Conservation (phyloP, 2,329 filamentous ascomycete species). For the Aspergillus ochraceoroseus region DNA sequence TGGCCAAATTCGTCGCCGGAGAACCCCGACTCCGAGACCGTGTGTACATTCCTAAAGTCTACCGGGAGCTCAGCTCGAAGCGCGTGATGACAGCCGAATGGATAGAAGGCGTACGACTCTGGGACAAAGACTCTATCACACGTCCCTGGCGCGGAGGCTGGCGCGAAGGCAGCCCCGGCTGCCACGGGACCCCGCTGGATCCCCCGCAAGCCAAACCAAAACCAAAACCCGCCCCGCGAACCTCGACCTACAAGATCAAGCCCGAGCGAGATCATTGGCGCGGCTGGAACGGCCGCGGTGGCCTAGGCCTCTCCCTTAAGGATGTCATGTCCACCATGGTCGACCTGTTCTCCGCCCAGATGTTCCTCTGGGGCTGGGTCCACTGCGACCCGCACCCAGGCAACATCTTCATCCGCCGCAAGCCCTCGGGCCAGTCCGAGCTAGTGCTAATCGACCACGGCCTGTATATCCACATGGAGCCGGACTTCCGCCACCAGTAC, state of each 20-base stretch:
- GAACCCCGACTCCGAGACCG: slow-evolving; percentile 72
- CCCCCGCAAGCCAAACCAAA: slow-evolving; percentile 48
- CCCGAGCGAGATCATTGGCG: slow-evolving; percentile 75
- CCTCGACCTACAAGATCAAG: slow-evolving; percentile 58
- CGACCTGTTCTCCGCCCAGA: slow-evolving; percentile 93
- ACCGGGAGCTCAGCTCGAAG: slow-evolving; percentile 73
- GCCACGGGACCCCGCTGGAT: slow-evolving; percentile 61
- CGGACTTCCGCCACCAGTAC: slow-evolving; percentile 79
- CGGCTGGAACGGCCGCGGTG: slow-evolving; percentile 66
- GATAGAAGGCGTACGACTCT: slow-evolving; percentile 90
- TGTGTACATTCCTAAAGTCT: slow-evolving; percentile 84
- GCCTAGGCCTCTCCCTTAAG: slow-evolving; percentile 73
- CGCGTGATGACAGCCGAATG: slow-evolving; percentile 92
- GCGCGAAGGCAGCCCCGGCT: slow-evolving; percentile 71
- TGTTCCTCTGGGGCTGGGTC: slow-evolving; percentile 93
- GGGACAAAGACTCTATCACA: slow-evolving; percentile 81
- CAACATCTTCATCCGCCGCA: slow-evolving; percentile 90
- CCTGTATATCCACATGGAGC: slow-evolving; percentile 86
- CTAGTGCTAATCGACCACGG: slow-evolving; percentile 96
- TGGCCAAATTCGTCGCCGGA: slow-evolving; percentile 68
- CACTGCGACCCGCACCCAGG: slow-evolving; percentile 97
- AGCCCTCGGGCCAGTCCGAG: slow-evolving; percentile 76
- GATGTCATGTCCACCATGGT: slow-evolving; percentile 96
- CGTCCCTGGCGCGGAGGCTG: slow-evolving; percentile 72
- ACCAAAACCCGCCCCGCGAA: slow-evolving; percentile 12